Evolutionary conservation across 805 yeast genomes (phyloP).

Genomic region (Monosporozyma unispora): DNA sequence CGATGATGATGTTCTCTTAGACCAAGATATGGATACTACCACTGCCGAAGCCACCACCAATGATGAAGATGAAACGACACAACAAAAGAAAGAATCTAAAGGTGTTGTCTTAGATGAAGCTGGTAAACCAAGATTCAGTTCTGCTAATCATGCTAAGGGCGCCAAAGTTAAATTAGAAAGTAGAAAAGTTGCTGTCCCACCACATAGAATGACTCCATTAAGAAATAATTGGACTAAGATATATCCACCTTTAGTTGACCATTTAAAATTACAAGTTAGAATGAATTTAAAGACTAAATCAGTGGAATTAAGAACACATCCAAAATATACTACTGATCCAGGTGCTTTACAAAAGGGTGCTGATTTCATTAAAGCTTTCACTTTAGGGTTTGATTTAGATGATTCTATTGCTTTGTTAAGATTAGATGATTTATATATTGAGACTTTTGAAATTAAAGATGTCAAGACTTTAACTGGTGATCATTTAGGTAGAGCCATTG

Average conservation of each 20-base stretch:
- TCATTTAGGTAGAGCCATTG: slow-evolving; percentile 96
- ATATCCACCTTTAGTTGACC: slow-evolving; percentile 93
- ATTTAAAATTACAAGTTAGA: slow-evolving; percentile 87
- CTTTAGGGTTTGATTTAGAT: slow-evolving; percentile 92
- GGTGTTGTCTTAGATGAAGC: slow-evolving; percentile 52
- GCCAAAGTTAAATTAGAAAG: slow-evolving; percentile 71
- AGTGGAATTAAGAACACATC: slow-evolving; percentile 76
- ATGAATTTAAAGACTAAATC: slow-evolving; percentile 86
- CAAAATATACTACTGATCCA: slow-evolving; percentile 74
- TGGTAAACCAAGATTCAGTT: slow-evolving; percentile 79
- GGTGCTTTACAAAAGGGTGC: slow-evolving; percentile 97
- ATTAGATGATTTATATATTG: slow-evolving; percentile 91
- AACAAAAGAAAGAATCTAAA: slow-evolving; percentile 18
- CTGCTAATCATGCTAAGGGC: slow-evolving; percentile 52
- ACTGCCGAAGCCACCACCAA: slow-evolving; percentile 9
- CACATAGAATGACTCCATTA: slow-evolving; percentile 93
- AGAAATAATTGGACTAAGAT: slow-evolving; percentile 87
- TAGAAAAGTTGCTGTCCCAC: slow-evolving; percentile 89
- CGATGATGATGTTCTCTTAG: slow-evolving; percentile 30
- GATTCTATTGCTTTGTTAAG: slow-evolving; percentile 93
- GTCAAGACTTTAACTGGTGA: slow-evolving; percentile 93
- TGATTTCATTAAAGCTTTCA: slow-evolving; percentile 90
- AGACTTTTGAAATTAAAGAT: slow-evolving; percentile 93
- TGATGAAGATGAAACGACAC: not conserved
- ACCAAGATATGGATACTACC: slow-evolving; percentile 24